Percentiles rank a stretch among this genome's conserved stretches.
phyloP scores from a whole-genome alignment of 2,329 filamentous ascomycete genomes.

The Allantophomopsis lycopodina region DNA sequence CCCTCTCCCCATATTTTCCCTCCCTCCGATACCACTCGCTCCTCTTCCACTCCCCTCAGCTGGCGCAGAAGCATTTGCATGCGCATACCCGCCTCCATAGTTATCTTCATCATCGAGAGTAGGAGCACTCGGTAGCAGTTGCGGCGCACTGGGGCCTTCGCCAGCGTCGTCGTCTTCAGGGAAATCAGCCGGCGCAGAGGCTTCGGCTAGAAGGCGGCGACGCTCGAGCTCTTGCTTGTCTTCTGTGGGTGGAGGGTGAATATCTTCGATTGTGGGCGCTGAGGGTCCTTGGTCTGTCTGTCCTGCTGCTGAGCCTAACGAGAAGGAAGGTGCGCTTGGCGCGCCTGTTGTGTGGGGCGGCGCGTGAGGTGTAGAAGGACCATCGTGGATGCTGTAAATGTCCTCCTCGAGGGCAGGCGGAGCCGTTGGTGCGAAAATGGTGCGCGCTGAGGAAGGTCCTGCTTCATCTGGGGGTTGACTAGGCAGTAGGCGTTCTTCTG shows the following conservation, averaged over 20 bases:
- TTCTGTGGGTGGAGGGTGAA: slow-evolving; percentile 26
- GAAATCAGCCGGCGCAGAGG: slow-evolving; percentile 36
- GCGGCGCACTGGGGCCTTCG: slow-evolving; percentile 7
- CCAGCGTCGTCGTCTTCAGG: slow-evolving; percentile 29
- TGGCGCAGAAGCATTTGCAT: neutral
- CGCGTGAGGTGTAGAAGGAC: slow-evolving; percentile 10
- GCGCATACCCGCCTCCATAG: slow-evolving; percentile 18
- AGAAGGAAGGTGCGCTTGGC: no score
- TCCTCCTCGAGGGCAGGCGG: slow-evolving; percentile 31
- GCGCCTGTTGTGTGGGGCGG: slow-evolving; percentile 2
- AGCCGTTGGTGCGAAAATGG: slow-evolving; percentile 24
- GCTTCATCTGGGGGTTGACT: slow-evolving; percentile 53
- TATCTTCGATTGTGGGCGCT: slow-evolving; percentile 10
- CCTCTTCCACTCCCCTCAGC: no score
- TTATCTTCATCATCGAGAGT: slow-evolving; percentile 41
- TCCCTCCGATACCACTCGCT: neutral
- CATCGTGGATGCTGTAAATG: slow-evolving; percentile 33
- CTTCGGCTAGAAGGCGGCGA: slow-evolving; percentile 33
- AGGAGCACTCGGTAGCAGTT: slow-evolving; percentile 27
- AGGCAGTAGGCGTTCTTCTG: slow-evolving; percentile 68
- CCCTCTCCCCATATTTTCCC: neutral
- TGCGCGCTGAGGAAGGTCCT: slow-evolving; percentile 24
- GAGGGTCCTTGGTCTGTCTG: slow-evolving; percentile 6
- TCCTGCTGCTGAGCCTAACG: slow-evolving; percentile 4
- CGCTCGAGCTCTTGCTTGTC: slow-evolving; percentile 60